phyloP scores from a whole-genome alignment of 495 filamentous ascomycete genomes.

The Penicillium lagena region DNA sequence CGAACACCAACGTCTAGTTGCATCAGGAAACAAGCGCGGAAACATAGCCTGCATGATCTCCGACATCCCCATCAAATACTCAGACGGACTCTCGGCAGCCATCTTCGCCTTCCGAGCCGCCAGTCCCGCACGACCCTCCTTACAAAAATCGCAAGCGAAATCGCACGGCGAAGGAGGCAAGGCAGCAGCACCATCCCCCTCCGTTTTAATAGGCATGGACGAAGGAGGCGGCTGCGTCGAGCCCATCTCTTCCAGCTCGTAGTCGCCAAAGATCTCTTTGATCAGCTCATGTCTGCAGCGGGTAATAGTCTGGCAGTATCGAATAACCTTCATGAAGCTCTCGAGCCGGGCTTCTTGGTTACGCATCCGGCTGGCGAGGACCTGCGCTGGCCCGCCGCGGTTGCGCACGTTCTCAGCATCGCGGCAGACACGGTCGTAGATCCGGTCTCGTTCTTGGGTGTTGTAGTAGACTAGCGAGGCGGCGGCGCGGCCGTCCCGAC shows the following conservation, averaged over 20 bases:
- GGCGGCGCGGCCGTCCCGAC: conserved; percentile 79
- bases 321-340: conserved; percentile 53
- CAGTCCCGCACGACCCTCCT: conserved; percentile 57
- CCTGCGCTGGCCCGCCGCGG: conserved; percentile 14
- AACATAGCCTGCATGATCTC: conserved; percentile 14
- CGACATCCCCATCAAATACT: conserved; percentile 11
- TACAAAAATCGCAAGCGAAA: conserved; percentile 87
- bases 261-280: conserved; percentile 75
- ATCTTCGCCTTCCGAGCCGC: conserved; percentile 51
- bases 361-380: conserved; percentile 13
- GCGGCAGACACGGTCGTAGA: conserved; percentile 43
- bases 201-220: background rate
- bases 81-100: conserved; percentile 11
- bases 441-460: conserved; percentile 72
- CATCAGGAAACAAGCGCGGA: conserved; percentile 8
- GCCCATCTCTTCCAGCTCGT: conserved; percentile 34
- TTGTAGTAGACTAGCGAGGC: conserved; percentile 87
- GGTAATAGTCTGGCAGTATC: conserved; percentile 72
- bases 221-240: conserved; percentile 24
- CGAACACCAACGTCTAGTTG: too few species aligned
- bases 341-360: conserved; percentile 34
- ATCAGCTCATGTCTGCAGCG: conserved; percentile 73
- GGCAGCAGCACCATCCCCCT: background rate
- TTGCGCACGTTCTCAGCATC: conserved; percentile 32
- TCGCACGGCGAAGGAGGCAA: conserved; percentile 51